phyloP scores from a whole-genome alignment of 345 rosid species.

The Limnanthes douglasii region DNA sequence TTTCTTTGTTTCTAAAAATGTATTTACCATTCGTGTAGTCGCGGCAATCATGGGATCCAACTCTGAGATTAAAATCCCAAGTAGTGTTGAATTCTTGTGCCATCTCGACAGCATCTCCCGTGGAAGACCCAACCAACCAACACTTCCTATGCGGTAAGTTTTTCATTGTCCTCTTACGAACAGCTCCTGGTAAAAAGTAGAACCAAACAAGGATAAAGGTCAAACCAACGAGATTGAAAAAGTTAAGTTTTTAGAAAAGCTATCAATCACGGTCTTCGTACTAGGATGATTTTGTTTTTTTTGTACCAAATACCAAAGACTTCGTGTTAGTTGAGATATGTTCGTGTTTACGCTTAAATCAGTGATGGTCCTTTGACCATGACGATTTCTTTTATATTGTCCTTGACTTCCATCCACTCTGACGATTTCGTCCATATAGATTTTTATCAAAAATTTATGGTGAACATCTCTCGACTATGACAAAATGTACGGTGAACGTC shows the following conservation, averaged over 20 bases:
- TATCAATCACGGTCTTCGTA: not conserved
- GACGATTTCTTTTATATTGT: no score
- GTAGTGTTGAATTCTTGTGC: constrained; percentile 28
- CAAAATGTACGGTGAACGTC: no score
- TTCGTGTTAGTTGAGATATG: no score
- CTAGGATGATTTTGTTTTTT: not conserved
- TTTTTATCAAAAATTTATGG: no score
- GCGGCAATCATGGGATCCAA: constrained; percentile 69
- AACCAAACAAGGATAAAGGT: not conserved
- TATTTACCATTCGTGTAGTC: constrained; percentile 52
- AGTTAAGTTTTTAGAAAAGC: not conserved
- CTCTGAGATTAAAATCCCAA: constrained; percentile 51
- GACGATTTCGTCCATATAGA: no score
- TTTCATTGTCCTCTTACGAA: constrained; percentile 29
- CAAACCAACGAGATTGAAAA: not conserved
- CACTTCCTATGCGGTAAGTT: constrained; percentile 50
- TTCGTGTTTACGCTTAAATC: no score
- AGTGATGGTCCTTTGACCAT: not conserved
- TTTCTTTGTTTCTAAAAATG: no score
- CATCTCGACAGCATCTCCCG: constrained; percentile 23
- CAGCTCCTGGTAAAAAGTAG: constrained; percentile 29
- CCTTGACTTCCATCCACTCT: no score
- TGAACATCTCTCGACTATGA: no score
- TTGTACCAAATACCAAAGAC: no score
- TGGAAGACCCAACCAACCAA: constrained; percentile 57